These are phyloP conservation scores for Cyclotella sp. DNA, from an alignment of 108 stramenopile species.

Conservation along the genomic window DNA sequence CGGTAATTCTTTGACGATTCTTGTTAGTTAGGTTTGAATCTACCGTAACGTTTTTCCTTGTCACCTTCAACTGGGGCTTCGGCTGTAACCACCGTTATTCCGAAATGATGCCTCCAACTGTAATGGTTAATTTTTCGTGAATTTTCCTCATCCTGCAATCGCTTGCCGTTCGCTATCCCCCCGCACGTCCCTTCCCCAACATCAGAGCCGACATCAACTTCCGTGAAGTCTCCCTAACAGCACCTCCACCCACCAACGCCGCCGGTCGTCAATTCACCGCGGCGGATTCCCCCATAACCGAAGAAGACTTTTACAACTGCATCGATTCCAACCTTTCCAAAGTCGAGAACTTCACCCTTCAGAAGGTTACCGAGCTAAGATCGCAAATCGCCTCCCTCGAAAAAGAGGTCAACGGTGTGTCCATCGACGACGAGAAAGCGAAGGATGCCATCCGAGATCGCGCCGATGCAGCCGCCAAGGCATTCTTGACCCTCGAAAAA, in stretches of 20 bases:
- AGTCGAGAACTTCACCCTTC: constrained; percentile 87
- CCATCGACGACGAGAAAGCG: constrained; percentile 33
- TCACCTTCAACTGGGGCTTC: too few species aligned
- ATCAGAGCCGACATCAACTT: constrained; percentile 68
- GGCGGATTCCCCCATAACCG: constrained; percentile 64
- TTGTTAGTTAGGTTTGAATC: too few species aligned
- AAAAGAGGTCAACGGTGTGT: constrained; percentile 29
- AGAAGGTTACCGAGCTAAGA: constrained; percentile 76
- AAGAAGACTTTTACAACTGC: constrained; percentile 85
- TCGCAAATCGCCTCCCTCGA: constrained; percentile 58
- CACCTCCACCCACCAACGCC: constrained; percentile 87
- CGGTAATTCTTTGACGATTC: too few species aligned
- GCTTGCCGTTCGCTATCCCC: constrained; percentile 6
- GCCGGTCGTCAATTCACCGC: constrained; percentile 64
- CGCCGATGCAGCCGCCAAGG: constrained; percentile 72
- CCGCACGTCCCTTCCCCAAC: background rate
- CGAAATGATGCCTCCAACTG: too few species aligned
- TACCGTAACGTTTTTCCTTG: too few species aligned
- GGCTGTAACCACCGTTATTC: too few species aligned
- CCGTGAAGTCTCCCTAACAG: constrained; percentile 85
- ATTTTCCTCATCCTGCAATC: background rate
- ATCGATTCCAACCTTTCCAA: constrained; percentile 89
- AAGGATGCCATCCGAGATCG: constrained; percentile 37
- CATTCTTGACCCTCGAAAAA: constrained; percentile 92
- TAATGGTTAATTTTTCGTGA: background rate